Base-by-base conservation (phyloP, 108 stramenopile species). In the Mayamaea pseudoterrestris region DNA sequence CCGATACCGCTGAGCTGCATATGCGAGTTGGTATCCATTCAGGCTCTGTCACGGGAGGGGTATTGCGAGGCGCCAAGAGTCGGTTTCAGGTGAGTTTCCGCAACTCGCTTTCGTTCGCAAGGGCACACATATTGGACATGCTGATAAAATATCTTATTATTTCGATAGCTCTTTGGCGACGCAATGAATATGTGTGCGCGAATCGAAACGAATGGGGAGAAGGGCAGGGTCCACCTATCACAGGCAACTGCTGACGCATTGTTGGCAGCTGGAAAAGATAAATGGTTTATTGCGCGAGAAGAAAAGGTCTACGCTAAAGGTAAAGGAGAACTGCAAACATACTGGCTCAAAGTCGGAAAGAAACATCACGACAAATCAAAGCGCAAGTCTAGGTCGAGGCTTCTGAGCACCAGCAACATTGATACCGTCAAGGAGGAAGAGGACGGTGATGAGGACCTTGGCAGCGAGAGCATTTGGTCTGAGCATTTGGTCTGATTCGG, bases 271-370 rank as follows among this genome's bases (percentile, higher is more conserved):
- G 35, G 35, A 5, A 54, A 25, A 41, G 23, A 41, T 6, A 29
- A 49, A 16, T 49, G 48, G 48, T 16, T 18, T 41, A 5, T 6
- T 6, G 13, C 35, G 8, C 43, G 53, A 14, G 40, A 42, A 13
- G 53, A 44, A 11, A 17, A 13, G 12, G 31, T 49, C 17, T 14
- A 34, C 5, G 48, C 48, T 16, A 64, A 64, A 57, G 63, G 63
- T 8, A 64, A 64, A 42, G 63, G 55, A 31, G 32, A 39, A 16
- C 42, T 57, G 28, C 48, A 64, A 17, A 57, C 55, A 9, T 64
- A 29, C 20, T 63, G 61, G 61, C 50, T 61, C 6, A 23, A 48
- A 3, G 24, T 35, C 1, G n/a, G n/a, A n/a, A n/a, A n/a, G n/a
- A n/a, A n/a, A n/a, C n/a, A n/a, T n/a, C n/a, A n/a, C n/a, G n/a